These are phyloP conservation scores for Gossypium mustelinum DNA, from an alignment of 345 rosid genomes.

Conservation along the genomic window DNA sequence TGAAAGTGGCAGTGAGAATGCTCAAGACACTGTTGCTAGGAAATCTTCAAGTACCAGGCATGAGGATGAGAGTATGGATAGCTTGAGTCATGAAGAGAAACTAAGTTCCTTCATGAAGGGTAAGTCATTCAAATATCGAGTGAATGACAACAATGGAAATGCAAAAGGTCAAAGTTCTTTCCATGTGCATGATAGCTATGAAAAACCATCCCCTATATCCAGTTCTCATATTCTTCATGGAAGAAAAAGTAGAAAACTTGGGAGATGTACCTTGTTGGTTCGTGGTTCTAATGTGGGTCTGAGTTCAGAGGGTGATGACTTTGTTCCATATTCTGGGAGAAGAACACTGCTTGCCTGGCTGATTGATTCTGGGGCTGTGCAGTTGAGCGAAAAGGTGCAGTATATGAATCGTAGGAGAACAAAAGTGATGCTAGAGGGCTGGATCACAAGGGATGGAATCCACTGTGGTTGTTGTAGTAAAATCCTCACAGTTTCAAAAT, in stretches of 20 bases:
- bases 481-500: constrained; percentile 60
- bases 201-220: constrained; percentile 36
- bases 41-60: constrained; percentile 29
- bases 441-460: constrained; percentile 77
- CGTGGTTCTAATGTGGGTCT: constrained; percentile 58
- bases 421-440: constrained; percentile 62
- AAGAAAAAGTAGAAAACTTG: constrained; percentile 69
- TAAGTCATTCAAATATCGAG: constrained; percentile 44
- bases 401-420: constrained; percentile 59
- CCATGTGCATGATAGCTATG: constrained; percentile 24
- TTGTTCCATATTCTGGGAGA: constrained; percentile 72
- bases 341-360: constrained; percentile 86
- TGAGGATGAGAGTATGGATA: constrained; percentile 44
- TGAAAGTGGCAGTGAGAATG: constrained; percentile 34
- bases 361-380: constrained; percentile 69
- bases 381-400: constrained; percentile 66
- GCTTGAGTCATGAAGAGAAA: constrained; percentile 64
- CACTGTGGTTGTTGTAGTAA: constrained; percentile 89
- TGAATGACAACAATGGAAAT: constrained; percentile 32
- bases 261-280: constrained; percentile 75
- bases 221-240: constrained; percentile 49
- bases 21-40: constrained; percentile 30
- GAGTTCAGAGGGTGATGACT: constrained; percentile 57
- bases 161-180: constrained; percentile 37
- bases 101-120: constrained; percentile 56